Base-by-base conservation (phyloP, 768 basidiomycete genomes). In the Cubamyces sp. region DNA sequence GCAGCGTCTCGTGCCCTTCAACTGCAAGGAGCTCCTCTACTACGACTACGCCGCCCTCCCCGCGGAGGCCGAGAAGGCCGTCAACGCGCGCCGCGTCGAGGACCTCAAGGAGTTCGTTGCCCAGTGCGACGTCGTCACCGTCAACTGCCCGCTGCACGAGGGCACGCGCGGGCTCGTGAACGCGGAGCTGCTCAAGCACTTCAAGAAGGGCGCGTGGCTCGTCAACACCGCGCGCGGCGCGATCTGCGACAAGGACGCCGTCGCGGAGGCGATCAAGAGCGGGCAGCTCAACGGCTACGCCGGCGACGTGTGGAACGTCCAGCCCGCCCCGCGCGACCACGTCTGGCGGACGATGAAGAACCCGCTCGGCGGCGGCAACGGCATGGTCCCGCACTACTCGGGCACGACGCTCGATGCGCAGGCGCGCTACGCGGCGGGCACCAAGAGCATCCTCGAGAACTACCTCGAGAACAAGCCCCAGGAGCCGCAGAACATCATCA, bases 181-280 rank as follows among this genome's bases (percentile, higher is more conserved):
- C 78, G 81, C 83, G 42, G 91, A 94, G 41, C 86, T 93, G 42
- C 79, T 96, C 68, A 83, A 83, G 74, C 90, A 92, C 77, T 90
- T 96, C 84, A 96, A 96, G 83, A 88, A 90, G 74, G 94, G 92
- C 51, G 84, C 93, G 16, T 94, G 90, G 90, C 85, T 96, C 69
- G 88, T 96, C 71, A 96, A 96, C 84, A 94, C 92, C 28, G 92
- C 92, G 54, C 91, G 93, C 67, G 94, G 94, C 46, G 94, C 94
- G 43, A 94, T 96, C 69, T 93, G 91, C 72, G 87, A 92, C 76
- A 86, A 86, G 66, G 86, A 93, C 64, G 92, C 86, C 45, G 88
- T 96, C 61, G 87, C 88, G 4, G 86, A 73, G 0, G 92, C 94
- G 14, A 73, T 96, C 58, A 80, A 84, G 77, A 86, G 82, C 54